Base-by-base conservation (phyloP, 1,284 basidiomycete species). In the Erythrobasidium hasegawianum region DNA sequence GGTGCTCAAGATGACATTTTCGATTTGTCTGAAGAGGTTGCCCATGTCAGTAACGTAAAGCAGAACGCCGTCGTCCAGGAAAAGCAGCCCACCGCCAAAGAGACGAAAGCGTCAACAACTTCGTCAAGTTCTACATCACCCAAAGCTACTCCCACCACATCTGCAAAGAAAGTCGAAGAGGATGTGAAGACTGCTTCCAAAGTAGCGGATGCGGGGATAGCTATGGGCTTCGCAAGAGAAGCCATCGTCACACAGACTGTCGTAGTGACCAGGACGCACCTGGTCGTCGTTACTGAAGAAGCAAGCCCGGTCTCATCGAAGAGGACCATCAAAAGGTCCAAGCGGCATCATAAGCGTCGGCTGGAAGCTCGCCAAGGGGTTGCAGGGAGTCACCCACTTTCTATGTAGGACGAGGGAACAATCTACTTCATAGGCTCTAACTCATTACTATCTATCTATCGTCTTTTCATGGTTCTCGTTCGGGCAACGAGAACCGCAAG, bases 1-100 rank as follows among this genome's bases (percentile, higher is more conserved):
- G 83, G 85, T 24, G 79, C 83, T 2, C 85, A 87, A 74, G 78
- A 84, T 72, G 85, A 86, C 74, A 85, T 86, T 69, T 85, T 85
- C 74, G 75, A 78, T 68, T 69, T 10, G 9, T 54, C 52, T 54
- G 8, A 29, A n/a, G 52, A 53, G 9, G 59, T 33, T 11, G 33
- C 33, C 4, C 5, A 11, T 11, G 33, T 33, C 33, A 33, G 33
- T 11, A 33, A 33, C 33, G 33, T 33, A 4, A 33, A 33, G 33
- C 33, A 33, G 33, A 33, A 33, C 33, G 33, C 33, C 33, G 33
- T 33, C 33, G 33, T 33, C 33, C 33, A 33, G 11, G 33, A 33
- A 4, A 11, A 33, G 33, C 4, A 33, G 33, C 4, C 33, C 5
- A 5, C 33, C 11, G 11, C 33, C 33, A 33, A 33, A 33, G 33